These are phyloP conservation scores for Thalassia testudinum DNA, from an alignment of 116 monocot genomes.

Conservation along the genomic window DNA sequence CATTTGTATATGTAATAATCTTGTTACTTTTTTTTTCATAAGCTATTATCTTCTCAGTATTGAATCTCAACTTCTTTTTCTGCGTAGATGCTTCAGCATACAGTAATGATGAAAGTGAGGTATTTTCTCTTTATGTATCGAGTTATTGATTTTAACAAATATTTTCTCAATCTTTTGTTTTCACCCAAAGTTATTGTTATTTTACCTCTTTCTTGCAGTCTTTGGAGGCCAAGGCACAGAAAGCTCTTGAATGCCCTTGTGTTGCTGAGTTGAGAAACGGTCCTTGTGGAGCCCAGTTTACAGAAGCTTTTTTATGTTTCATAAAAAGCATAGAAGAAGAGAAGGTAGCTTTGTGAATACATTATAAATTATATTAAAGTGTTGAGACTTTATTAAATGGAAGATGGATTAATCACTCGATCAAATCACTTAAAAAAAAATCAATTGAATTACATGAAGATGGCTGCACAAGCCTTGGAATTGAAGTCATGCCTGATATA, in stretches of 20 bases:
- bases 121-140: too few species aligned
- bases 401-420: not conserved
- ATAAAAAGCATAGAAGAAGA: conserved; percentile 79
- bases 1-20: too few species aligned
- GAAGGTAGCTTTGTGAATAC: conserved; percentile 62
- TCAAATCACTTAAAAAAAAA: not conserved
- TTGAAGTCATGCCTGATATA: not conserved
- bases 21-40: too few species aligned
- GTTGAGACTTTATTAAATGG: not conserved
- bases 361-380: not conserved
- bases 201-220: conserved; percentile 25
- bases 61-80: too few species aligned
- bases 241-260: conserved; percentile 85
- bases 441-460: not conserved
- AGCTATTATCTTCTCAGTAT: too few species aligned
- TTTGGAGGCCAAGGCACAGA: conserved; percentile 57
- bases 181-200: too few species aligned
- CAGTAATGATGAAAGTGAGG: too few species aligned
- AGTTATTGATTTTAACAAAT: too few species aligned
- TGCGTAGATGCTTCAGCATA: too few species aligned
- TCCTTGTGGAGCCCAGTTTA: conserved; percentile 74
- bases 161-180: too few species aligned
- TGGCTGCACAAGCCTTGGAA: not conserved
- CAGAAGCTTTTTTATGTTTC: conserved; percentile 83
- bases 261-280: conserved; percentile 66